Evolutionary conservation across 2,329 filamentous ascomycete genomes (phyloP).

Genomic region (Parafenestella ontariensis): DNA sequence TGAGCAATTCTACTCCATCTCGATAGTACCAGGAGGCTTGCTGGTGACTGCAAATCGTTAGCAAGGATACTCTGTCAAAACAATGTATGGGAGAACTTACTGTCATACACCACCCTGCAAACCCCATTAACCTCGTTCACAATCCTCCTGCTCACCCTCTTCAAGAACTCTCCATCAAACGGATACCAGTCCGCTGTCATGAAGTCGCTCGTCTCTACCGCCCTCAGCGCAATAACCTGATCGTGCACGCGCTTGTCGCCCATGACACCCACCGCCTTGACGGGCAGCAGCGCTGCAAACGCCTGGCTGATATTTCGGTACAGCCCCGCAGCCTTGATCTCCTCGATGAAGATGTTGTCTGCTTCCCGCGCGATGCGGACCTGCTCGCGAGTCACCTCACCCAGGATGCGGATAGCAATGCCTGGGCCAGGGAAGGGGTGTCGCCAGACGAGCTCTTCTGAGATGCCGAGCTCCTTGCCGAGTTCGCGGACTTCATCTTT

Average conservation of each 20-base stretch:
- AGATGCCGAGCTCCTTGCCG: slow-evolving; percentile 73
- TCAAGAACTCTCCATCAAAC: slow-evolving; percentile 70
- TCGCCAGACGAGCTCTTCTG: slow-evolving; percentile 77
- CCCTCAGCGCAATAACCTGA: slow-evolving; percentile 67
- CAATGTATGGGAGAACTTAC: slow-evolving; percentile 51
- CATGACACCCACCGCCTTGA: slow-evolving; percentile 71
- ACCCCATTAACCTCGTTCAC: slow-evolving; percentile 79
- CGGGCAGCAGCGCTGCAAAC: slow-evolving; percentile 71
- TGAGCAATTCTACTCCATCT: slow-evolving; percentile 67
- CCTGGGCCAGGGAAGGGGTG: slow-evolving; percentile 80
- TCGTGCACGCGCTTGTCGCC: slow-evolving; percentile 74
- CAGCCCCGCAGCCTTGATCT: slow-evolving; percentile 74
- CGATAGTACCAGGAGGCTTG: slow-evolving; percentile 75
- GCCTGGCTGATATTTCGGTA: slow-evolving; percentile 76
- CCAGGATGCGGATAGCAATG: slow-evolving; percentile 80
- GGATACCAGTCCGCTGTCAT: slow-evolving; percentile 78
- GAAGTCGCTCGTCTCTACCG: slow-evolving; percentile 70
- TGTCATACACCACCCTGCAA: slow-evolving; percentile 73
- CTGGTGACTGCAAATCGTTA: slow-evolving; percentile 59
- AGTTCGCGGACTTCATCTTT: slow-evolving; percentile 81
- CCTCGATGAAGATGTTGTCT: slow-evolving; percentile 78
- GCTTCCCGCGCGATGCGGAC: slow-evolving; percentile 81
- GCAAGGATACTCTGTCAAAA: slow-evolving; percentile 12
- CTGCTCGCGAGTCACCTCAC: slow-evolving; percentile 80
- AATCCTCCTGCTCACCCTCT: slow-evolving; percentile 70